phyloP scores from a whole-genome alignment of 73 alveolate genomes.

The Symbiodinium pilosum region DNA sequence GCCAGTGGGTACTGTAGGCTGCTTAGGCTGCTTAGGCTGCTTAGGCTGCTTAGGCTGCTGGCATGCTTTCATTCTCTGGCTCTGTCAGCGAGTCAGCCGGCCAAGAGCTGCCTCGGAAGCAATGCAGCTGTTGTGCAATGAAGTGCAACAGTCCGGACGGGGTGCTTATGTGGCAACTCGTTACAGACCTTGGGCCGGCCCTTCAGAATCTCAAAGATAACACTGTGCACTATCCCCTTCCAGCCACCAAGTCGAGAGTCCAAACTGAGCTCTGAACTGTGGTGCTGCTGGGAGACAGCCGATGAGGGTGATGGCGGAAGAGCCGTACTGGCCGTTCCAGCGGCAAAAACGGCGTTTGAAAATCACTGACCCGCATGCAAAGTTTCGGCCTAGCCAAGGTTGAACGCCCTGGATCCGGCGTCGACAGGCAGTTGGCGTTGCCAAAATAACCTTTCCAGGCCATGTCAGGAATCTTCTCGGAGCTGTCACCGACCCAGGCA shows the following conservation, averaged over 20 bases:
- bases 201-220: no score
- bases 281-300: not conserved
- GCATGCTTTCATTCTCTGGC: not conserved
- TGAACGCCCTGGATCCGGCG: slow-evolving; percentile 4
- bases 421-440: not conserved
- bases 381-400: not conserved
- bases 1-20: no score
- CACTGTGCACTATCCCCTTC: no score
- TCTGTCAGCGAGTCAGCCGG: not conserved
- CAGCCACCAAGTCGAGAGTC: no score
- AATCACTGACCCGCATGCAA: not conserved
- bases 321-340: not conserved
- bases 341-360: not conserved
- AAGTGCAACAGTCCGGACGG: no score
- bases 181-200: no score
- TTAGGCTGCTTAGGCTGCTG: not conserved
- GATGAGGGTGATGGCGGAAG: not conserved
- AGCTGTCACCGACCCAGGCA: not conserved
- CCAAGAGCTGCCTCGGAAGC: not conserved
- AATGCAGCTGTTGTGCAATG: no score
- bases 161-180: no score
- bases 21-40: not conserved
- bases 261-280: not conserved
- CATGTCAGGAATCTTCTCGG: not conserved
- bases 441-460: not conserved